Evolutionary conservation across 2,329 filamentous ascomycete genomes (phyloP).

Genomic region (Aspergillus alliaceus): DNA sequence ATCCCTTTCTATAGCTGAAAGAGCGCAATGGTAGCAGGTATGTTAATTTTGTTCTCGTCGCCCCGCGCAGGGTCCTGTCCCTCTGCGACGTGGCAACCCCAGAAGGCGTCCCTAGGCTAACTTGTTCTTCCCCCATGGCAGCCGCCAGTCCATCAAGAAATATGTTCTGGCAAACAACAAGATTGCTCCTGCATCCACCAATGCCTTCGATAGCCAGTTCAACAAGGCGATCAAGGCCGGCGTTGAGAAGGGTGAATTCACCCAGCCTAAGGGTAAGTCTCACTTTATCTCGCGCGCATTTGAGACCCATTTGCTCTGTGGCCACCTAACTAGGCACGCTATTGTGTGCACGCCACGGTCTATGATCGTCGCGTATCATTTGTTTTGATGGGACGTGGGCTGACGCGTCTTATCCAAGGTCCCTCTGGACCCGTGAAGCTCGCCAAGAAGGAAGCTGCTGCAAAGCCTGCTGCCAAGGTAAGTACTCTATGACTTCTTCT

Average conservation of each 20-base stretch:
- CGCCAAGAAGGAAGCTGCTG: conserved; percentile 67
- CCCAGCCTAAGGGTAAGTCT: conserved; percentile 82
- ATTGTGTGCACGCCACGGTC: neutral
- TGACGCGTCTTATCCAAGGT: conserved; percentile 52
- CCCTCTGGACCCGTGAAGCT: conserved; percentile 91
- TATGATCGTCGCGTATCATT: neutral
- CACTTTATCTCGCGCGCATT: conserved; percentile 1
- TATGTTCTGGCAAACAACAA: conserved; percentile 73
- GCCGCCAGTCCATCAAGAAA: conserved; percentile 73
- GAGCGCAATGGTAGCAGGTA: conserved; percentile 70
- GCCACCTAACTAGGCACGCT: neutral
- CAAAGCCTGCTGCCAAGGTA: conserved; percentile 46
- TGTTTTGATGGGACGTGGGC: conserved; percentile 11
- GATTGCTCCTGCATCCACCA: conserved; percentile 54
- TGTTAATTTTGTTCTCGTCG: conserved; percentile 38
- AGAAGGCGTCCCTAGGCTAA: conserved; percentile 29
- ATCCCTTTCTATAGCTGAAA: conserved; percentile 58
- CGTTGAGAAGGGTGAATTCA: conserved; percentile 83
- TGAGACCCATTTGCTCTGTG: neutral
- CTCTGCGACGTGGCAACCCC: conserved; percentile 19
- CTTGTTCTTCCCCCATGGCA: conserved; percentile 37
- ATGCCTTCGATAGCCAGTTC: conserved; percentile 71
- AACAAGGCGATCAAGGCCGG: conserved; percentile 81
- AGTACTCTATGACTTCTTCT: neutral
- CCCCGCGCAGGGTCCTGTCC: conserved; percentile 9